Evolutionary conservation across 1,284 basidiomycete genomes (phyloP), one percentile per base, ranked within the genome.

Genomic region (Omphalotus olearius): DNA sequence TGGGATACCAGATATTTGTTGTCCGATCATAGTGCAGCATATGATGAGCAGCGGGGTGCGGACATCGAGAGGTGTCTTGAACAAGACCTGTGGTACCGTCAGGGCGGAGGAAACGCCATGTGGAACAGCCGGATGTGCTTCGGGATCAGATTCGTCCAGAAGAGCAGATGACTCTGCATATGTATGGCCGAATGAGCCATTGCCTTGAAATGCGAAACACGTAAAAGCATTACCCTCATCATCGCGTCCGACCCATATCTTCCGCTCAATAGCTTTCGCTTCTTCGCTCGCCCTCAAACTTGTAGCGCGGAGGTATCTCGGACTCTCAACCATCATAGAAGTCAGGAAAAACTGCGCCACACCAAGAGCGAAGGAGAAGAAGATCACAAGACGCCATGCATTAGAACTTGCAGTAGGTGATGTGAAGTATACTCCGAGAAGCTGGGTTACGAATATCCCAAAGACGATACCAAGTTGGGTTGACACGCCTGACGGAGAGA

Each of bases 401-500:
- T 71, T 73, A n/a, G 48, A 40, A 7, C 92, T 94, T 42, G 54
- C 40, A 11, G 20, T 48, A 0, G 83, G 82, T 7, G 79, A 80
- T 4, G 88, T 81, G 46, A 88, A 70, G 47, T 69, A 68, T 30
- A 90, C 69, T 10, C 88, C 87, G 55, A 83, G 67, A 13, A 76
- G 62, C 64, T 94, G 92, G 0, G 90, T 87, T 20, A 80, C 66
- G 75, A 92, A 85, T 56, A 95, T 88, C 17, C 92, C 92, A 41
- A 90, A 63, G 30, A 93, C 91, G 61, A 94, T 91, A 25, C 80
- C 85, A 35, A 95, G 72, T 63, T 95, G 94, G n/a, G 92, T 93
- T 36, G 95, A 74, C 20, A 93, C 88, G 25, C 93, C 91, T 79
- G 67, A 25, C 11, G n/a, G 7, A 16, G 40, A 26, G 43, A 26